phyloP scores from a whole-genome alignment of 2,329 filamentous ascomycete species.

The Fusarium mundagurra region DNA sequence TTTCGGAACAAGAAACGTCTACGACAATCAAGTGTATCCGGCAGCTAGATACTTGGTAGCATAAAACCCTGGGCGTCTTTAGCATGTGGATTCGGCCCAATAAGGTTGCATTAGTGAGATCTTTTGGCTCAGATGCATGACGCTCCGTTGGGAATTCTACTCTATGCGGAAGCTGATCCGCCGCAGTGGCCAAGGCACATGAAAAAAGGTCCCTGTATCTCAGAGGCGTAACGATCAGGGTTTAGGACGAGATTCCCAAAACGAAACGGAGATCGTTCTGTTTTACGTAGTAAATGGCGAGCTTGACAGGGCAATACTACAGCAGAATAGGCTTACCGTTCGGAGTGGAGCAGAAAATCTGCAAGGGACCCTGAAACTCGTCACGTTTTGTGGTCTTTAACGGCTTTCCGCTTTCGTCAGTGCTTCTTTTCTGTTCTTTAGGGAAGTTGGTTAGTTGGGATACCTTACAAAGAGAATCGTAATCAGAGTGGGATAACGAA shows the following conservation, averaged over 20 bases:
- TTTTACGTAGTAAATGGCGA: neutral
- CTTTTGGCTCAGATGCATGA: slow-evolving; percentile 6
- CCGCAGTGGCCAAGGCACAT: neutral
- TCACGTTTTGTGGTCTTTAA: neutral
- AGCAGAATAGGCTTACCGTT: neutral
- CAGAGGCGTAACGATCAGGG: neutral
- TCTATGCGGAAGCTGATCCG: neutral
- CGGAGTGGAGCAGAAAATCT: neutral
- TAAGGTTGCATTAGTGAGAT: slow-evolving; percentile 24
- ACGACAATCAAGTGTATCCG: neutral
- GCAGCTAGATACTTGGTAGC: neutral
- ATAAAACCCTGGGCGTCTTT: neutral
- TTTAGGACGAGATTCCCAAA: neutral
- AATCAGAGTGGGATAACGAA: slow-evolving; percentile 2
- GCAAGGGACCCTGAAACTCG: slow-evolving; percentile 12
- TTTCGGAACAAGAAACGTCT: slow-evolving; percentile 16
- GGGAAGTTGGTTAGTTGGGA: neutral
- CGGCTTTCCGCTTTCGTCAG: neutral
- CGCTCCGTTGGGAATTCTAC: slow-evolving; percentile 1
- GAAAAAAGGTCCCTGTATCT: neutral
- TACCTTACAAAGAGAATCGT: slow-evolving; percentile 8
- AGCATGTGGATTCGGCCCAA: neutral
- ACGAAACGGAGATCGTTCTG: slow-evolving; percentile 14
- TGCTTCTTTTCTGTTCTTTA: neutral
- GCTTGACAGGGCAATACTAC: neutral